Percentiles rank a stretch among this genome's conserved stretches.
Evolutionary conservation across 2,329 filamentous ascomycete genomes (phyloP).

Genomic region (Xylaria sp.): DNA sequence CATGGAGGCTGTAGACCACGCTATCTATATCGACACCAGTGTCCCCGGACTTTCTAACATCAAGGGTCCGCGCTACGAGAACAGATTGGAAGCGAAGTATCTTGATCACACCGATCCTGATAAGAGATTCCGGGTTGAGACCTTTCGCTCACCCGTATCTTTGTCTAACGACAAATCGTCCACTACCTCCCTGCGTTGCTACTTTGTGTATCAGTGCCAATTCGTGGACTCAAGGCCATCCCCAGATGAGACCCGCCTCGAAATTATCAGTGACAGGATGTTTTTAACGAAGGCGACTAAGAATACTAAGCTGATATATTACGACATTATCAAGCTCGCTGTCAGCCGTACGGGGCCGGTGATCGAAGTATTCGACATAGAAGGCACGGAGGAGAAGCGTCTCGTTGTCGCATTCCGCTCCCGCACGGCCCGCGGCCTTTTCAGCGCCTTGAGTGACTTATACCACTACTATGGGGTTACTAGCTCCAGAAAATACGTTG

Average conservation of each 20-base stretch:
- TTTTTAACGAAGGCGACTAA: slow-evolving; percentile 96
- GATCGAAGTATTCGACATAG: slow-evolving; percentile 97
- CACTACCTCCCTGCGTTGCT: slow-evolving; percentile 90
- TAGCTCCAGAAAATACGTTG: slow-evolving; percentile 95
- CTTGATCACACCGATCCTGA: slow-evolving; percentile 80
- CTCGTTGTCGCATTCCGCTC: slow-evolving; percentile 95
- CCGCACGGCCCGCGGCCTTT: slow-evolving; percentile 89
- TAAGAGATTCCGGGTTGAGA: slow-evolving; percentile 92
- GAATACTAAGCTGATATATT: slow-evolving; percentile 96
- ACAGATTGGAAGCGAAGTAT: slow-evolving; percentile 94
- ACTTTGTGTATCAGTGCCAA: slow-evolving; percentile 97
- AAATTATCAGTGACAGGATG: slow-evolving; percentile 90
- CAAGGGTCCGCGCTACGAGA: slow-evolving; percentile 89
- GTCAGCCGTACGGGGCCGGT: slow-evolving; percentile 90
- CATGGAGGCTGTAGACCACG: slow-evolving; percentile 94
- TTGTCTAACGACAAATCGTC: slow-evolving; percentile 75
- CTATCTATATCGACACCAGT: slow-evolving; percentile 98
- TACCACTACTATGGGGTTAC: slow-evolving; percentile 99
- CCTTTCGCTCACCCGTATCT: slow-evolving; percentile 89
- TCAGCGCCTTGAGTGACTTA: slow-evolving; percentile 93
- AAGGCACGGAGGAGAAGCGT: slow-evolving; percentile 90
- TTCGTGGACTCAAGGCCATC: slow-evolving; percentile 82
- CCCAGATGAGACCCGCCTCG: slow-evolving; percentile 85
- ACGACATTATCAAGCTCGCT: slow-evolving; percentile 88
- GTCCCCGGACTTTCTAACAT: slow-evolving; percentile 83